These are phyloP conservation scores for Pyropia haitanensis DNA, from an alignment of 23 red algal species.

Conservation along the genomic window DNA sequence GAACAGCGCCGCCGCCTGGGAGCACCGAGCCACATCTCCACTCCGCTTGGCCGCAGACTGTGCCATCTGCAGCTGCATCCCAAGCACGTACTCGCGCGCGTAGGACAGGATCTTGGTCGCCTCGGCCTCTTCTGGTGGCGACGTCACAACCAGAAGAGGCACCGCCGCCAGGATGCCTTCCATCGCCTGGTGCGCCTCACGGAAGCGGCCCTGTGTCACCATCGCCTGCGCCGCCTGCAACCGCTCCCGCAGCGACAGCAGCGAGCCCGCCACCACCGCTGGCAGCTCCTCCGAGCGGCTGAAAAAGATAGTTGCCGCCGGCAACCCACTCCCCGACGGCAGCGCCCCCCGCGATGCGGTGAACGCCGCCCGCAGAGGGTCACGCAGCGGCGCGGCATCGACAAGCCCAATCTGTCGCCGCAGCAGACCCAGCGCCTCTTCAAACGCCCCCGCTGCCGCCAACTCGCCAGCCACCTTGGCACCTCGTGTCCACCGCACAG, in stretches of 20 bases:
- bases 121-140: slow-evolving; percentile 52
- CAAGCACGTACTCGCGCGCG: slow-evolving; percentile 88
- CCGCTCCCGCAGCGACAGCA: slow-evolving; percentile 34
- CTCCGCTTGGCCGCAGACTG: slow-evolving; percentile 47
- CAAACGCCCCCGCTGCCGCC: slow-evolving; percentile 70
- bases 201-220: slow-evolving; percentile 70
- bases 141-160: slow-evolving; percentile 63
- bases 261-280: slow-evolving; percentile 26
- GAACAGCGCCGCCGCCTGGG: slow-evolving; percentile 85
- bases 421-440: slow-evolving; percentile 64
- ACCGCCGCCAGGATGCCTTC: slow-evolving; percentile 37
- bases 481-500: slow-evolving; percentile 37
- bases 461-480: slow-evolving; percentile 64
- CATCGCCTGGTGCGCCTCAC: slow-evolving; percentile 57
- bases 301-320: slow-evolving; percentile 28
- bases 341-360: slow-evolving; percentile 37
- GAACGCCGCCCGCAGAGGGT: slow-evolving; percentile 45
- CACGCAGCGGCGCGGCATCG: slow-evolving; percentile 38
- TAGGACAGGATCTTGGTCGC: slow-evolving; percentile 40
- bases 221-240: slow-evolving; percentile 24
- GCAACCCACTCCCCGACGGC: slow-evolving; percentile 25
- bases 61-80: slow-evolving; percentile 62
- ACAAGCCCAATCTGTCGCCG: slow-evolving; percentile 48
- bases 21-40: slow-evolving; percentile 38
- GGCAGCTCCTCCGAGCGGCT: slow-evolving; percentile 4